Evolutionary conservation across 2,329 filamentous ascomycete genomes (phyloP).

Genomic region (Thermomyces lanuginosus): DNA sequence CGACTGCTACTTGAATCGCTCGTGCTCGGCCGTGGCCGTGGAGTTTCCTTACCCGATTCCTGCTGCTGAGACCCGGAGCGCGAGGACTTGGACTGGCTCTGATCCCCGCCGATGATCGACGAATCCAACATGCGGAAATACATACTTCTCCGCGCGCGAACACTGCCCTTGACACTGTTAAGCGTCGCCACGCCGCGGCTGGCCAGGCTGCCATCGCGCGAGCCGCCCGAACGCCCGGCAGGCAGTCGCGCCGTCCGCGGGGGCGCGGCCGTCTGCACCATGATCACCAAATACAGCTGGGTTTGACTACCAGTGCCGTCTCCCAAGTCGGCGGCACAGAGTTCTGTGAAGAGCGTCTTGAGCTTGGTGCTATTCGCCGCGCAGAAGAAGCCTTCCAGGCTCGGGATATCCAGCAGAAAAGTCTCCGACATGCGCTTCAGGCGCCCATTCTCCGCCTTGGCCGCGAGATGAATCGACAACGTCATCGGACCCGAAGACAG

Average conservation of each 20-base stretch:
- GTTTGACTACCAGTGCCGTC: conserved; percentile 45
- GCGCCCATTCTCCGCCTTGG: conserved; percentile 47
- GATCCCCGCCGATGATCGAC: too few species aligned
- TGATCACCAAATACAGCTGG: conserved; percentile 70
- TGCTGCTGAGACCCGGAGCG: too few species aligned
- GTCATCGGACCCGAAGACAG: conserved; percentile 59
- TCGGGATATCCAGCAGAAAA: conserved; percentile 61
- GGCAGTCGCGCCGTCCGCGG: conserved; percentile 13
- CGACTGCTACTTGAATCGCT: conserved; percentile 4
- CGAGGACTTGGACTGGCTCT: too few species aligned
- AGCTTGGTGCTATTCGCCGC: conserved; percentile 50
- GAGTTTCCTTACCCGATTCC: conserved; percentile 16
- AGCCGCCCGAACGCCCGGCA: conserved; percentile 17
- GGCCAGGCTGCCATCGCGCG: conserved; percentile 16
- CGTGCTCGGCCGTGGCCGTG: conserved; percentile 16
- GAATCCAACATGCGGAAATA: too few species aligned
- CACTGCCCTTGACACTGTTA: conserved; percentile 20
- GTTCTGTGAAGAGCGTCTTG: conserved; percentile 74
- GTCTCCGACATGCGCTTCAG: conserved; percentile 62
- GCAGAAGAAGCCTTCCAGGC: conserved; percentile 53
- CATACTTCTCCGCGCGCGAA: conserved; percentile 25
- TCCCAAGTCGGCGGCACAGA: conserved; percentile 61
- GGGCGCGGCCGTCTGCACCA: conserved; percentile 48
- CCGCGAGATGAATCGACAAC: conserved; percentile 61
- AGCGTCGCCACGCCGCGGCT: conserved; percentile 13